These are phyloP conservation scores for Fusarium sp. DNA, from an alignment of 2,329 filamentous ascomycete species.

Conservation along the genomic window DNA sequence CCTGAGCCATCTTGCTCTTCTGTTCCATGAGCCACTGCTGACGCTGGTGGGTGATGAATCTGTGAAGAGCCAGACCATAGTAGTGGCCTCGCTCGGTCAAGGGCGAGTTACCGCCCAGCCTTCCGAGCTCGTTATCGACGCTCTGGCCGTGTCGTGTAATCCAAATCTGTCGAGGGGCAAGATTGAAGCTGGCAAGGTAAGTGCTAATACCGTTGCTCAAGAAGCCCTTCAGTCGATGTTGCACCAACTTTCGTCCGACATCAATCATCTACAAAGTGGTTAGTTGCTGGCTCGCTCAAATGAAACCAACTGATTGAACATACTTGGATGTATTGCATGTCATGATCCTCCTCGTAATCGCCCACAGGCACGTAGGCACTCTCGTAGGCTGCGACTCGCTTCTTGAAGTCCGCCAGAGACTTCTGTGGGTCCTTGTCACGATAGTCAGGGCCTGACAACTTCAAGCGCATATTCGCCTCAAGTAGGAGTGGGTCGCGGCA, in stretches of 20 bases:
- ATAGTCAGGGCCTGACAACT: conserved; percentile 96
- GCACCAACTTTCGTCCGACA: conserved; percentile 93
- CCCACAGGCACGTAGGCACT: conserved; percentile 94
- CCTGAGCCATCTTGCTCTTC: conserved; percentile 81
- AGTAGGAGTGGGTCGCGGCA: conserved; percentile 88
- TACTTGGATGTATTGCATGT: conserved; percentile 92
- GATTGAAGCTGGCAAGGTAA: conserved; percentile 96
- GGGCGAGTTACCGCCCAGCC: conserved; percentile 91
- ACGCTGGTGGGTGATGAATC: conserved; percentile 87
- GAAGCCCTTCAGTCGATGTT: conserved; percentile 92
- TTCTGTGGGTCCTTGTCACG: conserved; percentile 90
- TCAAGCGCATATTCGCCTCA: conserved; percentile 97
- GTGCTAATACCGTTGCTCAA: conserved; percentile 93
- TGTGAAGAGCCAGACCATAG: conserved; percentile 85
- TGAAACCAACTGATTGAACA: conserved; percentile 20
- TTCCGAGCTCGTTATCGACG: conserved; percentile 86
- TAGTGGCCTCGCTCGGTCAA: conserved; percentile 84
- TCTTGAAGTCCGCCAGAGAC: conserved; percentile 92
- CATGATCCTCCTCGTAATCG: conserved; percentile 89
- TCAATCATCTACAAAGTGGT: conserved; percentile 82
- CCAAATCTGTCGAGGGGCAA: conserved; percentile 97
- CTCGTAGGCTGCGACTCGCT: conserved; percentile 92
- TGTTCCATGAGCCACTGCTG: conserved; percentile 88
- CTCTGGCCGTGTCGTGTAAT: conserved; percentile 97
- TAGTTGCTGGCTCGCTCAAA: conserved; percentile 37